Conservation (phyloP, 2,329 filamentous ascomycete species). For the Pseudonectria buxi region DNA sequence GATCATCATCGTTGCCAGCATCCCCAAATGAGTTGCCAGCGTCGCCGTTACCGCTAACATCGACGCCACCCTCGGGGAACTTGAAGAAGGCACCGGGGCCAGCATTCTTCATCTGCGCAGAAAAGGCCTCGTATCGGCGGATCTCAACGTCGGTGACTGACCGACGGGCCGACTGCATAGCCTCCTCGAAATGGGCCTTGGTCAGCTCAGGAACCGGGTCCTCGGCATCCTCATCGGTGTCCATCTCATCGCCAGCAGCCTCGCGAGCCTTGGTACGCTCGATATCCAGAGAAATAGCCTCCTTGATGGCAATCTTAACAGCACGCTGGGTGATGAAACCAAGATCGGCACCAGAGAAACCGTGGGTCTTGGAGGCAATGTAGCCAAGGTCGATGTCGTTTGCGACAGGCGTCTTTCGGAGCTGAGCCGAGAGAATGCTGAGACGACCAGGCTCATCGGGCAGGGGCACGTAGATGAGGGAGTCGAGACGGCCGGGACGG, state of each 20-base stretch:
- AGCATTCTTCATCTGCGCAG: slow-evolving; percentile 98
- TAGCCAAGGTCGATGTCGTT: slow-evolving; percentile 79
- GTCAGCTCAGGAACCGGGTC: slow-evolving; percentile 95
- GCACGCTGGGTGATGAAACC: slow-evolving; percentile 98
- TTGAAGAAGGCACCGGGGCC: slow-evolving; percentile 97
- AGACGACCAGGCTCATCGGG: slow-evolving; percentile 87
- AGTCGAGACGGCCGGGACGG: slow-evolving; percentile 97
- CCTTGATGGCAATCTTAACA: slow-evolving; percentile 98
- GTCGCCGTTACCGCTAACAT: slow-evolving; percentile 57
- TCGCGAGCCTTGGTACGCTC: slow-evolving; percentile 85
- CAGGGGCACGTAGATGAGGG: slow-evolving; percentile 94
- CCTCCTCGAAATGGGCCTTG: slow-evolving; percentile 96
- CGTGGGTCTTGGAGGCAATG: slow-evolving; percentile 95
- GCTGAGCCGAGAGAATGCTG: slow-evolving; percentile 87
- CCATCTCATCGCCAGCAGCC: slow-evolving; percentile 76
- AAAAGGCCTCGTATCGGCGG: slow-evolving; percentile 94
- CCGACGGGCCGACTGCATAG: slow-evolving; percentile 88
- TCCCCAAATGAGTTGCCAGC: slow-evolving; percentile 66
- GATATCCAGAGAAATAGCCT: slow-evolving; percentile 84
- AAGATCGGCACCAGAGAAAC: slow-evolving; percentile 98
- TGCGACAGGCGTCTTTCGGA: slow-evolving; percentile 94
- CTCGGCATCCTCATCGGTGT: slow-evolving; percentile 62
- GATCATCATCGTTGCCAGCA: slow-evolving; percentile 88
- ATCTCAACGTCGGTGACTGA: slow-evolving; percentile 97
- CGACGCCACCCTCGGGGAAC: slow-evolving; percentile 68